Evolutionary conservation across 371 early-diverging fungal genomes (phyloP).

Genomic region (Quaeritorhiza haematococci): DNA sequence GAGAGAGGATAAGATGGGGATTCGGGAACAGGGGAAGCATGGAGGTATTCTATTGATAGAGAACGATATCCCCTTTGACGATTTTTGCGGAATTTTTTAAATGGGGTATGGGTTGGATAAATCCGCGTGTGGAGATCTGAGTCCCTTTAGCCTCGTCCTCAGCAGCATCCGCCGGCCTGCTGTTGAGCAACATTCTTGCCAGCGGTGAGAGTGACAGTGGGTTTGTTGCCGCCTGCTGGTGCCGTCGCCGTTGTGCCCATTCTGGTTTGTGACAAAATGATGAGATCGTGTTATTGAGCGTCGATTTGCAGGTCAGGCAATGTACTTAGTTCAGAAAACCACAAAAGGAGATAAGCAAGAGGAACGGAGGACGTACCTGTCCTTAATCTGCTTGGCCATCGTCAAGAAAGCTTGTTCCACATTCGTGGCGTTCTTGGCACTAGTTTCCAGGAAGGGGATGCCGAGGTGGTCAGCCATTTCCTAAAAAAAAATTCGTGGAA

Average conservation of each 20-base stretch:
- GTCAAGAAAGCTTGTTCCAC: conserved; percentile 97
- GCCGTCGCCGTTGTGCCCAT: conserved; percentile 17
- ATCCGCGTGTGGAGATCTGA: too few relatives aligned
- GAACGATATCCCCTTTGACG: too few relatives aligned
- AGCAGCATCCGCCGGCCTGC: conserved; percentile 20
- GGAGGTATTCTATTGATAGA: too few relatives aligned
- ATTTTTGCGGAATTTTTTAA: too few relatives aligned
- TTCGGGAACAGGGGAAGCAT: too few relatives aligned
- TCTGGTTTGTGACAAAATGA: conserved; percentile 6
- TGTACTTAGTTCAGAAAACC: not conserved
- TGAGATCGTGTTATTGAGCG: not conserved
- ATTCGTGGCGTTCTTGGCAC: conserved; percentile 93
- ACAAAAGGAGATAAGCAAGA: conserved; percentile 1
- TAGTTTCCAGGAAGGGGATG: conserved; percentile 92
- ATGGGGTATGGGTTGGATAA: too few relatives aligned
- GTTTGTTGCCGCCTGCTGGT: conserved; percentile 4
- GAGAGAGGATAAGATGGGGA: too few relatives aligned
- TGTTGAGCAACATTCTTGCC: conserved; percentile 18
- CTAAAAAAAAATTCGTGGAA: conserved; percentile 32
- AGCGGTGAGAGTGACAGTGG: conserved; percentile 4
- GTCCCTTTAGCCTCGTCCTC: too few relatives aligned
- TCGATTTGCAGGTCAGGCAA: not conserved
- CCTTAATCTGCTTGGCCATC: conserved; percentile 77
- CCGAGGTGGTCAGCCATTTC: conserved; percentile 81
- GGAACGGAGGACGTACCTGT: conserved; percentile 46